A percentile compares a stretch with the other conserved stretches of the same genome.
phyloP scores from a whole-genome alignment of 768 basidiomycete species.

The Postia placenta region DNA sequence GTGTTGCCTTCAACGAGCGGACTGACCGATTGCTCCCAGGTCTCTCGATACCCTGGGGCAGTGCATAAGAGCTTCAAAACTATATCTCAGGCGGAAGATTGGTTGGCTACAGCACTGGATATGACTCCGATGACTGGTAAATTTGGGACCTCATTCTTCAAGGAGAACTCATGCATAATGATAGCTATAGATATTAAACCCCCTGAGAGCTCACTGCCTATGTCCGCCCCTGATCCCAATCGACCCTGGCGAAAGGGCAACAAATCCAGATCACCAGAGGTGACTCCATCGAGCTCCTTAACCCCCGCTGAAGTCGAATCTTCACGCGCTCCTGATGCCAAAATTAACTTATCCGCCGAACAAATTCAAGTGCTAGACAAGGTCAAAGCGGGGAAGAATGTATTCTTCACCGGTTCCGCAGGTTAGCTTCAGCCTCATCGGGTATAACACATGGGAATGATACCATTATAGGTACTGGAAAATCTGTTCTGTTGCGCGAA shows the following conservation, averaged over 20 bases:
- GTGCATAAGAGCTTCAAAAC: conserved; percentile 48
- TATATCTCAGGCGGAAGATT: conserved; percentile 40
- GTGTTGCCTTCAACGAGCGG: not conserved
- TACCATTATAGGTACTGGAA: conserved; percentile 56
- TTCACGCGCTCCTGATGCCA: not conserved
- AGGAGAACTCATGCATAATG: not conserved
- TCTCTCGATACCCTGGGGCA: conserved; percentile 46
- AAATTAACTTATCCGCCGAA: conserved; percentile 40
- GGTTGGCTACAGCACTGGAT: conserved; percentile 22
- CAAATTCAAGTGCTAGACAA: conserved; percentile 42
- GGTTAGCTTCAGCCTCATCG: conserved; percentile 32
- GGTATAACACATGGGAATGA: not conserved
- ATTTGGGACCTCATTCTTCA: not conserved
- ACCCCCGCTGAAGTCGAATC: not conserved
- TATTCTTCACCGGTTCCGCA: conserved; percentile 87
- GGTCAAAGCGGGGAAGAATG: conserved; percentile 55
- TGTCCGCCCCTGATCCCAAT: not conserved
- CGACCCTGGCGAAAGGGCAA: not conserved
- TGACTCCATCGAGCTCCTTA: not conserved
- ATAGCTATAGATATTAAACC: not conserved
- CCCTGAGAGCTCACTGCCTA: not conserved
- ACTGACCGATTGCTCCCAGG: conserved; percentile 37
- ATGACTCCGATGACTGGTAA: not conserved
- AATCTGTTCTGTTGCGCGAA: conserved; percentile 73
- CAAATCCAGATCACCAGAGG: not conserved